phyloP scores from a whole-genome alignment of 2,329 filamentous ascomycete genomes.

The Trichoderma pleuroti region DNA sequence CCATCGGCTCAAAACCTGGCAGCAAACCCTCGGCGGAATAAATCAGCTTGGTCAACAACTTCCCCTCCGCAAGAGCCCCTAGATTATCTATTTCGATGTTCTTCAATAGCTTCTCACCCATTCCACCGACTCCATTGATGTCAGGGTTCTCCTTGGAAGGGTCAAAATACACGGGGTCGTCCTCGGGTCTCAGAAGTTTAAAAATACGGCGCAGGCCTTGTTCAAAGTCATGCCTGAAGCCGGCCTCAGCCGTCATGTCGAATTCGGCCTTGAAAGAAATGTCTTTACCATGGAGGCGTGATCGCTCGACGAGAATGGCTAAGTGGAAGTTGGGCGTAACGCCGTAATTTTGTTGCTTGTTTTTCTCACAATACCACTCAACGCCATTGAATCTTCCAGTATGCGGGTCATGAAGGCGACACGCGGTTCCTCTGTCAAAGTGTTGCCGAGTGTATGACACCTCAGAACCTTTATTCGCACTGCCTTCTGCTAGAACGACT shows the following conservation, averaged over 20 bases:
- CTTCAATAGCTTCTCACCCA: neutral
- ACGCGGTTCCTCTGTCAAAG: neutral
- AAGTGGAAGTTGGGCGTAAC: neutral
- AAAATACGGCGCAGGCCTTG: neutral
- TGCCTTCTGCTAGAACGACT: neutral
- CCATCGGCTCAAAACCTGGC: neutral
- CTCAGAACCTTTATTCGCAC: neutral
- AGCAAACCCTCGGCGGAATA: neutral
- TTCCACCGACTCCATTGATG: neutral
- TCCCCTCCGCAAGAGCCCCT: neutral
- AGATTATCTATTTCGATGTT: neutral
- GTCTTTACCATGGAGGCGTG: fast-evolving
- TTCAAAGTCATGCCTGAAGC: neutral
- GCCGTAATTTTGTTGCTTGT: neutral
- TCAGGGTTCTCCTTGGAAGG: neutral
- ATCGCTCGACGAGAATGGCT: neutral
- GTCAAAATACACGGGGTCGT: neutral
- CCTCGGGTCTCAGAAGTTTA: neutral
- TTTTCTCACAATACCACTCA: neutral
- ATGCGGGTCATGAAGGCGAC: too few species aligned
- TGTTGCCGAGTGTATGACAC: neutral
- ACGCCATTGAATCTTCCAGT: neutral
- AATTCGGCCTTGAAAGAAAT: neutral
- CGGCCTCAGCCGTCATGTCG: neutral
- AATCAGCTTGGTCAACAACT: neutral